Evolutionary conservation across 2,329 filamentous ascomycete species (phyloP).

Genomic region (Aspergillus hiratsukae): DNA sequence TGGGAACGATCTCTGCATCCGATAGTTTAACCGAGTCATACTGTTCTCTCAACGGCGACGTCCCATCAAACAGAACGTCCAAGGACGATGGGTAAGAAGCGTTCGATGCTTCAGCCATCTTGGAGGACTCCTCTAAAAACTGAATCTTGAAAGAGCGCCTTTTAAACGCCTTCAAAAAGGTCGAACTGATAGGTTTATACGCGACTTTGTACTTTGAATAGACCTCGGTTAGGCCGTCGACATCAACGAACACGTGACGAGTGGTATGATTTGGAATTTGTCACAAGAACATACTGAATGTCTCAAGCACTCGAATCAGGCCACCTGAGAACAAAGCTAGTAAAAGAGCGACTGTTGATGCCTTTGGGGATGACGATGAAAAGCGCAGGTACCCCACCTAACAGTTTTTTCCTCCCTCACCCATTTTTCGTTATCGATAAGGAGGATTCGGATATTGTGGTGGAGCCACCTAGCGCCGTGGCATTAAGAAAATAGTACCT

Average conservation of each 20-base stretch:
- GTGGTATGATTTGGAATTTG: neutral
- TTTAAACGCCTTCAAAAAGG: neutral
- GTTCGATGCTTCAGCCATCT: constrained; percentile 23
- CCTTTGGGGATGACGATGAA: neutral
- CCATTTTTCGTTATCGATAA: neutral
- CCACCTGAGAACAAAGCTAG: neutral
- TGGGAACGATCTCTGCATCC: constrained; percentile 28
- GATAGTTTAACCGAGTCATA: constrained; percentile 34
- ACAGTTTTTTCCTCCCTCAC: neutral
- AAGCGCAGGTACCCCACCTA: neutral
- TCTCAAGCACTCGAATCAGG: neutral
- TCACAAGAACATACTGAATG: neutral
- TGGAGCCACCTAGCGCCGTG: neutral
- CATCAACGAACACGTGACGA: neutral
- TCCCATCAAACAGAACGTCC: constrained; percentile 30
- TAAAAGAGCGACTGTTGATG: neutral
- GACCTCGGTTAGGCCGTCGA: neutral
- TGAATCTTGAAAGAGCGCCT: neutral
- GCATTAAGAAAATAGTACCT: neutral
- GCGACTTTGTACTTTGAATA: neutral
- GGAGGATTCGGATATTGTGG: neutral
- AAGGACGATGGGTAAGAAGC: constrained; percentile 25
- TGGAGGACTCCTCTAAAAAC: neutral
- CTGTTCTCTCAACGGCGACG: constrained; percentile 21
- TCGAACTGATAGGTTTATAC: neutral